Evolutionary conservation across 352 stramenopile genomes (phyloP).

Genomic region (Globisporangium echinulatum): DNA sequence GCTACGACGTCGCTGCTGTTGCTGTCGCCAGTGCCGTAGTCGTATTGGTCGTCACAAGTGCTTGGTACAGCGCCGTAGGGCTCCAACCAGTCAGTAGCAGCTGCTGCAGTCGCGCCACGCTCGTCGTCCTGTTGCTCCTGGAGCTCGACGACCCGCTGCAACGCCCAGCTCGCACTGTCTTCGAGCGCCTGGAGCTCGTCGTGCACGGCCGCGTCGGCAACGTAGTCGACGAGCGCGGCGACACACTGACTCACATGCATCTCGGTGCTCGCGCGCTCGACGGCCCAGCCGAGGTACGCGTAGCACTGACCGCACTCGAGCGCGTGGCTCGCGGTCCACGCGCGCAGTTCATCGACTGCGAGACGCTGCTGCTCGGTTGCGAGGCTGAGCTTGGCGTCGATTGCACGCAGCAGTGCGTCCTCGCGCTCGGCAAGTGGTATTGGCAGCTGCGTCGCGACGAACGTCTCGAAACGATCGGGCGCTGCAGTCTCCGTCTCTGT

Average conservation of each 20-base stretch:
- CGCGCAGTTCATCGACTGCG: conserved; percentile 23
- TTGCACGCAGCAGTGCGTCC: neutral
- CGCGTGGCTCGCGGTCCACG: conserved; percentile 35
- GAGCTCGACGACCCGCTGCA: neutral
- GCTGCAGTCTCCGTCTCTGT: neutral
- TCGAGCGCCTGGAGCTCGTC: conserved; percentile 18
- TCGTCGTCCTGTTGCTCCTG: conserved; percentile 2
- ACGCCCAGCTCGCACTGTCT: conserved; percentile 1
- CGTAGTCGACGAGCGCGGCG: conserved; percentile 20
- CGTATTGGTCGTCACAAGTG: neutral
- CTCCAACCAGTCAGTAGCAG: neutral
- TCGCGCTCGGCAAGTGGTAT: no score
- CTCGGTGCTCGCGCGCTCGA: conserved; percentile 26
- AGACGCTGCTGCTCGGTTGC: conserved; percentile 4
- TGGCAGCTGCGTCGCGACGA: neutral
- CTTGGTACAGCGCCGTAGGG: neutral
- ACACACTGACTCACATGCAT: conserved; percentile 21
- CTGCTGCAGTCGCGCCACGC: neutral
- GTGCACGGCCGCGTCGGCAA: conserved; percentile 17
- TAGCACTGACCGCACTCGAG: conserved; percentile 47
- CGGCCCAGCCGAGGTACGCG: conserved; percentile 40
- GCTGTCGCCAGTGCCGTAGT: neutral
- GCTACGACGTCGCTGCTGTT: neutral
- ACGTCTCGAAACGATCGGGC: neutral
- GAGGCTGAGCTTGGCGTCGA: neutral